phyloP scores from a whole-genome alignment of 768 basidiomycete species.

The Pleurotus tuoliensis region DNA sequence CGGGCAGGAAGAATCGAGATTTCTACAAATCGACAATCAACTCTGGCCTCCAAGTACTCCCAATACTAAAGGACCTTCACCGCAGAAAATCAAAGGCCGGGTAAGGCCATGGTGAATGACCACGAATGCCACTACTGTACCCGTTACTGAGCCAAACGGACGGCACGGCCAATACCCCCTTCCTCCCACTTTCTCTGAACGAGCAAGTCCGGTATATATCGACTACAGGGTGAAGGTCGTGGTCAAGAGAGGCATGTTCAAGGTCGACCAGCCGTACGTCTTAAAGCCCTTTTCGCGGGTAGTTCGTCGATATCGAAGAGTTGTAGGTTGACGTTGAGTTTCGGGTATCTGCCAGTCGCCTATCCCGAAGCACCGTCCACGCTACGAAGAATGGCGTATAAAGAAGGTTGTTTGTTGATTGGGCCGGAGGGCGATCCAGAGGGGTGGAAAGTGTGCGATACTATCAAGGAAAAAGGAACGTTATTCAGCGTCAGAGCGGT shows the following conservation, averaged over 20 bases:
- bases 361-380: slow-evolving; percentile 31
- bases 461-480: slow-evolving; percentile 25
- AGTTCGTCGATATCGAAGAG: no score
- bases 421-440: slow-evolving; percentile 34
- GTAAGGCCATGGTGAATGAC: no score
- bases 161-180: slow-evolving; percentile 34
- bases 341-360: slow-evolving; percentile 28
- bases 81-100: slow-evolving; percentile 40
- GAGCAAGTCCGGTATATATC: slow-evolving; percentile 50
- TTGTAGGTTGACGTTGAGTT: slow-evolving; percentile 18
- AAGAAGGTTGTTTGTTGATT: slow-evolving; percentile 24
- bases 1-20: slow-evolving; percentile 49
- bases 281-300: background rate
- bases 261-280: slow-evolving; percentile 47
- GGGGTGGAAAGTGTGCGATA: slow-evolving; percentile 32
- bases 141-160: slow-evolving; percentile 30
- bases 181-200: slow-evolving; percentile 53
- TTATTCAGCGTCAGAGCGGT: slow-evolving; percentile 29
- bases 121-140: slow-evolving; percentile 32
- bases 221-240: slow-evolving; percentile 53
- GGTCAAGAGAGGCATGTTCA: slow-evolving; percentile 43
- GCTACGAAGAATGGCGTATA: slow-evolving; percentile 30
- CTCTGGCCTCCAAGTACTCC: slow-evolving; percentile 32
- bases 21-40: slow-evolving; percentile 37
- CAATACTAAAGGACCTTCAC: slow-evolving; percentile 15